Base-by-base conservation (phyloP, 257 asterid species). In the Haberlea rhodopensis region DNA sequence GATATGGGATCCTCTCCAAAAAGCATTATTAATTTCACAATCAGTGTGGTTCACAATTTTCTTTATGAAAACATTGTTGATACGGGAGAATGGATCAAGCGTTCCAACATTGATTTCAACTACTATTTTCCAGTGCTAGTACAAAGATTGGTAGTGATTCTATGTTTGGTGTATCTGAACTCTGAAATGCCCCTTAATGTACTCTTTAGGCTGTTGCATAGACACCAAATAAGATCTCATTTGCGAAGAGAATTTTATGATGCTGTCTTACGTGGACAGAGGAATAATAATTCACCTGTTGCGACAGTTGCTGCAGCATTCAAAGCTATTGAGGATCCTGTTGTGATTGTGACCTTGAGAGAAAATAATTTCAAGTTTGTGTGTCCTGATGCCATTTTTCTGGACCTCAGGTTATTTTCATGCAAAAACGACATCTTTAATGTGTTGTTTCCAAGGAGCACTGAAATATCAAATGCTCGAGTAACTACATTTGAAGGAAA, bases 111-210 rank as follows among this genome's bases (percentile, higher is more conserved):
- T 0, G 6, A 65, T 13, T n/a, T 15, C 63, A 3, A 58, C 1
- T 53, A 37, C 54, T 81, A 78, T 72, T 29, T 66, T 25, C 81
- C 73, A 6, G 43, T 79, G 21, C 66, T 87, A 62, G 19, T 76
- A 58, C 71, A 72, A 78, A 79, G 87, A 52, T 53, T 85, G 77
- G 46, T 85, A 26, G 32, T 73, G 65, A 62, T 83, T 19, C 73
- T 82, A 2, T 81, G 88, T 52, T 22, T 77, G 53, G 0, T 77
- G 58, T 81, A 86, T 61, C 62, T 85, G 76, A 78, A 78, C 78
- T 70, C 71, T 1, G 72, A 68, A 16, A 34, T 69, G 32, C 37
- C 77, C 23, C 61, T 53, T 28, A 21, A 64, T 15, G 11, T 21
- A 60, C 57, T 81, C 0, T 5, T 13, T 26, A 9, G 8, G 26